These are phyloP conservation scores for Aegilops umbellulata DNA, from an alignment of 176 grass and related monocot species.

Conservation along the genomic window DNA sequence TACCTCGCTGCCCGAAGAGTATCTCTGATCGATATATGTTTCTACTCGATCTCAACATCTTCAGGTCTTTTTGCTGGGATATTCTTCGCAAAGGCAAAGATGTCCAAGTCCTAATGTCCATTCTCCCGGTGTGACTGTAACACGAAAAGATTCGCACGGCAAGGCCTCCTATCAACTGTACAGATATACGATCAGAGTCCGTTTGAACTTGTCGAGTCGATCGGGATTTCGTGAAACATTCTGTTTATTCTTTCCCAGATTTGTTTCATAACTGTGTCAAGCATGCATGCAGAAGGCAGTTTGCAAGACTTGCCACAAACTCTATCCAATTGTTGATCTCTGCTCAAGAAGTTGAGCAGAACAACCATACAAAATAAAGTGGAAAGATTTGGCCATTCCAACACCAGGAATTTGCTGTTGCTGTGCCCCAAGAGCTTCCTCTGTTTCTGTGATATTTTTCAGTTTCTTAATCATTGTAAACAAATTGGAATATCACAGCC, in stretches of 20 bases:
- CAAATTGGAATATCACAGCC: neutral
- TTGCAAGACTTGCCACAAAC: neutral
- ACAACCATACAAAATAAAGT: conserved; percentile 19
- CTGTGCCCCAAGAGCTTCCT: neutral
- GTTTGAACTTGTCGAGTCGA: neutral
- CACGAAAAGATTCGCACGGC: neutral
- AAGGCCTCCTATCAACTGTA: conserved; percentile 37
- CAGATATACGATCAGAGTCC: conserved; percentile 33
- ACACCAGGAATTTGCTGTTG: neutral
- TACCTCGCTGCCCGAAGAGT: neutral
- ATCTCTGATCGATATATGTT: neutral
- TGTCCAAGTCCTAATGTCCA: conserved; percentile 52
- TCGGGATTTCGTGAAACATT: neutral
- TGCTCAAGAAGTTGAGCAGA: conserved; percentile 31
- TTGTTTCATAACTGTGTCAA: conserved; percentile 28
- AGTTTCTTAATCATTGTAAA: neutral
- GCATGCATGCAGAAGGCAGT: neutral
- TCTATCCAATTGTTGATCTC: neutral
- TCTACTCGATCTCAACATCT: conserved; percentile 18
- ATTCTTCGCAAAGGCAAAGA: conserved; percentile 91
- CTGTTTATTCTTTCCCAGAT: conserved; percentile 17
- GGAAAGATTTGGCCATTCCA: neutral
- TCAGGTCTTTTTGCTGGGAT: conserved; percentile 96
- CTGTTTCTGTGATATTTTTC: neutral
- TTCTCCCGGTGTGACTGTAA: neutral